A percentile compares a stretch with the other conserved stretches of the same genome.
Evolutionary conservation across 2,329 filamentous ascomycete species (phyloP).

Genomic region (Alternaria metachromatica): DNA sequence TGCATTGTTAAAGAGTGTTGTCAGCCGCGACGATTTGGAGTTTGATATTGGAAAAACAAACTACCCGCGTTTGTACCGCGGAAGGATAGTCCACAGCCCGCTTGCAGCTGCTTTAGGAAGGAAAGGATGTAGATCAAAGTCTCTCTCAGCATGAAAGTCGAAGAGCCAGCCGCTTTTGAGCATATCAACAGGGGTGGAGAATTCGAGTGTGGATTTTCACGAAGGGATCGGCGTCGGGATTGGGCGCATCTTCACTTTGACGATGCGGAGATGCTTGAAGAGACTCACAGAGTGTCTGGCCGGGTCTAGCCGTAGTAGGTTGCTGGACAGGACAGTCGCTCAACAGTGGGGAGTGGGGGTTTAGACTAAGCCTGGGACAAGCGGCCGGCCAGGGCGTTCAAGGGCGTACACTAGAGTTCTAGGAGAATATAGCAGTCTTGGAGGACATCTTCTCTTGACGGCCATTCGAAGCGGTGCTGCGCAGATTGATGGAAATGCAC

Average conservation of each 20-base stretch:
- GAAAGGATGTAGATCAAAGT: not conserved
- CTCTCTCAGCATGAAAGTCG: not conserved
- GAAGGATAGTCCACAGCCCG: not conserved
- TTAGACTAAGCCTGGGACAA: not conserved
- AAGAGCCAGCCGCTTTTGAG: not conserved
- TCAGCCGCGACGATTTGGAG: not conserved
- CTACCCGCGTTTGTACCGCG: not conserved
- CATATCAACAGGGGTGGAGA: not conserved
- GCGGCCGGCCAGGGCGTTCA: not conserved
- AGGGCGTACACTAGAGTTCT: not conserved
- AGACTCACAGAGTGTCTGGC: not conserved
- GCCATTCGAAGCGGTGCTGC: not conserved
- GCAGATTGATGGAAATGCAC: not conserved
- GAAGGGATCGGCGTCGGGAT: not conserved
- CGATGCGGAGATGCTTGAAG: not conserved
- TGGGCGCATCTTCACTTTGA: not conserved
- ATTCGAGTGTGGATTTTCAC: not conserved
- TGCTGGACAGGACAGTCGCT: not conserved
- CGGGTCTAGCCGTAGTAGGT: not conserved
- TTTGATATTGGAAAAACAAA: slow-evolving; percentile 4
- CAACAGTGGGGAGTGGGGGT: not conserved
- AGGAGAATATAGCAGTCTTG: not conserved
- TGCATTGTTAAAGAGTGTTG: not conserved
- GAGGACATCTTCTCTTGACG: not conserved
- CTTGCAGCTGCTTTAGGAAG: not conserved